Base-by-base conservation (phyloP, 345 rosid genomes). In the Raphanus sativus region DNA sequence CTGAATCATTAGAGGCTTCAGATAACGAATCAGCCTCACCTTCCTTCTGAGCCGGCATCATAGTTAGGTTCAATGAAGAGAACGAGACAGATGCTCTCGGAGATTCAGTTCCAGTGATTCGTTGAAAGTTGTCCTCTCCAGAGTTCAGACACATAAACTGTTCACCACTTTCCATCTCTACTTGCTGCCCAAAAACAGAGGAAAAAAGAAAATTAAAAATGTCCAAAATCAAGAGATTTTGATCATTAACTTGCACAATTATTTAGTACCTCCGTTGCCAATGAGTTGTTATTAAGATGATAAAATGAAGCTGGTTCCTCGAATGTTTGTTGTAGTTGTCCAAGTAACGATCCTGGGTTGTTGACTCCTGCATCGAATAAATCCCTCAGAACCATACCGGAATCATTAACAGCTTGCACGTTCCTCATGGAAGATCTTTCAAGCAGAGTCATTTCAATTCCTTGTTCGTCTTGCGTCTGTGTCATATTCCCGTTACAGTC, bases 341-440 rank as follows among this genome's bases (percentile, higher is more conserved):
- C 84, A 65, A 88, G 88, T 75, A 90, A 85, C 74, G 98, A 83
- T 58, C 86, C 94, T 65, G 88, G 71, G 70, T 88, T 15, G 73
- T 33, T 78, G 77, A 77, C 88, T 86, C 90, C 92, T 38, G 91
- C 85, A 65, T 92, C 91, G 52, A 92, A 83, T 30, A 90, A 77
- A 65, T 95, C 97, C 78, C 88, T 84, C 8, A 95, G 96, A 72
- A 92, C 98, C 86, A 89, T 80, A 50, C 87, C 86, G 2, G 97
- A 85, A 78, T 94, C 96, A 75, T 78, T 81, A 81, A 78, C 80
- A 86, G 83, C 73, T 13, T 84, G 86, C 81, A 84, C 8, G 82
- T 85, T 86, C 76, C 87, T 87, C 85, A 83, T 61, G 75, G 94
- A 86, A 68, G 92, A 75, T 74, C 88, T 82, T 69, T 83, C 84